Conservation (phyloP, 371 early-diverging fungal genomes). For the Mortierella sp. region DNA sequence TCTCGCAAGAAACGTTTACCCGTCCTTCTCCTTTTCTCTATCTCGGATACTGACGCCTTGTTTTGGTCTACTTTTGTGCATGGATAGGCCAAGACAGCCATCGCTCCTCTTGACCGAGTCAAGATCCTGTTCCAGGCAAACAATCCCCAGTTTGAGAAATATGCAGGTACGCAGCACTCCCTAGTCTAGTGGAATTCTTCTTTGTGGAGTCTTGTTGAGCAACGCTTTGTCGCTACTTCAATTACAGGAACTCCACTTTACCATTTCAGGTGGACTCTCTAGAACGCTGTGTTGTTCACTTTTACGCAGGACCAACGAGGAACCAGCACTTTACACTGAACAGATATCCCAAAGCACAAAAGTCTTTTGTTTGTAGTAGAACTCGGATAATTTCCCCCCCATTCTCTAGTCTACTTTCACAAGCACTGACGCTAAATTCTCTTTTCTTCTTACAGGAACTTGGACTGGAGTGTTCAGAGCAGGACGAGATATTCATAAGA, state of each 20-base stretch:
- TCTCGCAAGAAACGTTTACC: not conserved
- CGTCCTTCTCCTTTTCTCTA: not conserved
- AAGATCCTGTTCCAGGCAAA: constrained; percentile 97
- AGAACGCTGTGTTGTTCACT: too few species aligned
- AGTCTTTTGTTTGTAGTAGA: too few species aligned
- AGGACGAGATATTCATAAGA: constrained; percentile 73
- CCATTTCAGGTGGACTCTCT: too few species aligned
- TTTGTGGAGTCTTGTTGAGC: too few species aligned
- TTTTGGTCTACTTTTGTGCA: not conserved
- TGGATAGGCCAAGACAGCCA: constrained; percentile 85
- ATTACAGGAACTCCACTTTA: not conserved
- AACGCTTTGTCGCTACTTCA: not conserved
- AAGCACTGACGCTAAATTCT: not conserved
- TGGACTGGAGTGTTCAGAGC: constrained; percentile 89
- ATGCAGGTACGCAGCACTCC: constrained; percentile 70
- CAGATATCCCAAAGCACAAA: too few species aligned
- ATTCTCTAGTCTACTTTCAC: too few species aligned
- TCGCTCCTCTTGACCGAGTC: constrained; percentile 97
- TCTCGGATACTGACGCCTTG: not conserved
- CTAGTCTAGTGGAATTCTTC: not conserved
- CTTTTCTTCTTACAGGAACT: constrained; percentile 63
- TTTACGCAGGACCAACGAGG: too few species aligned
- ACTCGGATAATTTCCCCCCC: too few species aligned
- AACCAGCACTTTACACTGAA: too few species aligned
- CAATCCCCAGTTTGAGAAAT: constrained; percentile 86